Evolutionary conservation across 306 rosid genomes (phyloP).

Genomic region (Malus asiatica): DNA sequence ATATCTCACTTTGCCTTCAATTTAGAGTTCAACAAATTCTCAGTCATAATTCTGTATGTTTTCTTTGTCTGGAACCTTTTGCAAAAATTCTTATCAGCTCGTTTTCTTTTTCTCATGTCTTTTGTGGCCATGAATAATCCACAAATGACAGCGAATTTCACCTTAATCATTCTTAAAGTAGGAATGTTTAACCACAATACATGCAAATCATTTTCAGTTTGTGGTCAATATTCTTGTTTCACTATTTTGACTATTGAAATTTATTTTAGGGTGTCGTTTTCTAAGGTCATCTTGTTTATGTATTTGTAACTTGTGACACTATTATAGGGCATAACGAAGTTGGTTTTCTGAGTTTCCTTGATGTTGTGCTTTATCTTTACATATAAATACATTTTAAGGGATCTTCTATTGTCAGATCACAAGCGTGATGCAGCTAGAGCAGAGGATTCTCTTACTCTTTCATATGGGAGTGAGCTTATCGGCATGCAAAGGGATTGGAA

Average conservation of each 20-base stretch:
- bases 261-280: background rate
- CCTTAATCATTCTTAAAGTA: background rate
- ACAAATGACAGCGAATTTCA: background rate
- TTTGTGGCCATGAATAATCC: background rate
- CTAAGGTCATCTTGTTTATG: background rate
- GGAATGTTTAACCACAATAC: background rate
- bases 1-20: background rate
- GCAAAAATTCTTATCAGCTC: background rate
- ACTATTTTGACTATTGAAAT: background rate
- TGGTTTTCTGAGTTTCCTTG: constrained; percentile 8
- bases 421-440: constrained; percentile 92
- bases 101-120: background rate
- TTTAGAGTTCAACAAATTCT: background rate
- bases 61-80: background rate
- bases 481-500: constrained; percentile 99
- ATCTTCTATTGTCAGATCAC: constrained; percentile 55
- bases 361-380: background rate
- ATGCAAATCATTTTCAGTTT: background rate
- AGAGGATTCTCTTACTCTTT: constrained; percentile 81
- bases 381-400: background rate
- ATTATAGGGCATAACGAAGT: background rate
- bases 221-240: background rate
- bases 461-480: constrained; percentile 89
- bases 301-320: background rate
- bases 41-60: background rate